Evolutionary conservation across 352 stramenopile species (phyloP).

Genomic region (Peronospora belbahrii): DNA sequence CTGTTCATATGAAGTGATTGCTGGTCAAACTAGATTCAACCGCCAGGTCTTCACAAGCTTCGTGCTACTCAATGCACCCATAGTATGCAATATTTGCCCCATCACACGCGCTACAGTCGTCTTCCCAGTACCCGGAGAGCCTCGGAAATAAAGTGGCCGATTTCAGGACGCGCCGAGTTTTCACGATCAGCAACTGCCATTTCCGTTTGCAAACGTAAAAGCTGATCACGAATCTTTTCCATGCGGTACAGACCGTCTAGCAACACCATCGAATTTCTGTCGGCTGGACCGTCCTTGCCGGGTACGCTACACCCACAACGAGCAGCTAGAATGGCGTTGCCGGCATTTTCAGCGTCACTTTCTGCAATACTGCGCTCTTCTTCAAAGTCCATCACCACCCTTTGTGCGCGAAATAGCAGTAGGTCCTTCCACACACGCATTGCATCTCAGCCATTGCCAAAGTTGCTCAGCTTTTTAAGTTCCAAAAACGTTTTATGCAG

Average conservation of each 20-base stretch:
- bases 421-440: constrained; percentile 58
- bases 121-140: constrained; percentile 85
- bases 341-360: constrained; percentile 37
- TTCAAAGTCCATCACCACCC: constrained; percentile 40
- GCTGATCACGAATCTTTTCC: constrained; percentile 45
- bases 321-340: constrained; percentile 27
- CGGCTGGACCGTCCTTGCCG: constrained; percentile 34
- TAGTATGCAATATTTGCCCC: constrained; percentile 89
- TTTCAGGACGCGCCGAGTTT: constrained; percentile 44
- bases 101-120: constrained; percentile 88
- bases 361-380: constrained; percentile 39
- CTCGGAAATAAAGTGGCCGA: constrained; percentile 87
- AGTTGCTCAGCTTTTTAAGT: constrained; percentile 69
- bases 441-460: constrained; percentile 87
- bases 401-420: constrained; percentile 34
- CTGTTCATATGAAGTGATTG: no score
- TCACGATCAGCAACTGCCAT: constrained; percentile 60
- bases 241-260: constrained; percentile 59
- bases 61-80: constrained; percentile 87
- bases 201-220: constrained; percentile 41
- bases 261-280: constrained; percentile 43
- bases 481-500: constrained; percentile 53
- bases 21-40: constrained; percentile 80
- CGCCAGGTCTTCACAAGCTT: constrained; percentile 88
- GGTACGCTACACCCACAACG: constrained; percentile 11